Base-by-base conservation (phyloP, 257 asterid genomes). In the Coffea eugenioides region DNA sequence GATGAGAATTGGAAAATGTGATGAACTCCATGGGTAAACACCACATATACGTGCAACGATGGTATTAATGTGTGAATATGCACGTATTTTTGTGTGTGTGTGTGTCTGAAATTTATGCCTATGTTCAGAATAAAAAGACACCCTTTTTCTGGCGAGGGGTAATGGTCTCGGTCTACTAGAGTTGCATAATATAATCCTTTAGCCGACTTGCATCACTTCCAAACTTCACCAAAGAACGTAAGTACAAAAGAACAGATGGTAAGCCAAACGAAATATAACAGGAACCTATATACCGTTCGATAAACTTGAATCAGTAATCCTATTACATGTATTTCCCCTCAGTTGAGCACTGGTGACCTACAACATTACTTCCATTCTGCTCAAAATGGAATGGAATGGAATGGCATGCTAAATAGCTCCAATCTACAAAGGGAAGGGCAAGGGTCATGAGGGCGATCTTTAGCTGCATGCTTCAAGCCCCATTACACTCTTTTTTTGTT, bases 301-400 rank as follows among this genome's bases (percentile, higher is more conserved):
- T 11, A 21, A 75, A 75, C 27, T 59, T 59, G 8, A 49, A 75
- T 12, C 13, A 14, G 23, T 36, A 14, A 41, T 43, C 27, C 12
- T 2, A 8, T 68, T 78, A 78, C 59, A 72, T 21, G 34, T 57
- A 79, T 5, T n/a, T 52, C 34, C 36, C 34, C 66, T 43, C 16
- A 34, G 39, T 23, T 39, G 41, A 78, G n/a, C 52, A 69, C 8
- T 15, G 1, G 54, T 9, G 46, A 61, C 62, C 73, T 45, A 12
- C 65, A n/a, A 12, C 65, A n/a, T 36, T 49, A 46, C 34, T 27
- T 71, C 77, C 78, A 79, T 52, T 57, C 71, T 43, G 23, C 52
- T 20, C 8, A 80, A 80, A 36, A 80, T 66, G 76, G 83, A 80
- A 80, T 66, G 76, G 83, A 80, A 80, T 54, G 80, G 83, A 80